Evolutionary conservation across 2,329 filamentous ascomycete genomes (phyloP).

Genomic region (Cytospora paraplurivora): DNA sequence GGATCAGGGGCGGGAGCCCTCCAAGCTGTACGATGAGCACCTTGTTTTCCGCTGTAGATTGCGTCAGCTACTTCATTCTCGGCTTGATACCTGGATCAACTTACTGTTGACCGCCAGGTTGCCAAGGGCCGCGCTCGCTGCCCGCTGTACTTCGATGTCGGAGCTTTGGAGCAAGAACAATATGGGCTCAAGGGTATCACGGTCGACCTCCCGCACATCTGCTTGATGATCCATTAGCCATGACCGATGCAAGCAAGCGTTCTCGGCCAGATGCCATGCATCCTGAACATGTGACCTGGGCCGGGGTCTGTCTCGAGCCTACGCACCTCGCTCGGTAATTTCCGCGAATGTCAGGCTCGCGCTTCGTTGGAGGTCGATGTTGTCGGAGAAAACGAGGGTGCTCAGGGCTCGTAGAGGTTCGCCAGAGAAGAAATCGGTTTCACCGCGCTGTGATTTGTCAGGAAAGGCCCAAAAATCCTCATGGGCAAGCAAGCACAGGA

Average conservation of each 20-base stretch:
- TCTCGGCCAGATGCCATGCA: neutral
- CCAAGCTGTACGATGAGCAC: conserved; percentile 92
- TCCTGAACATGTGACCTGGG: neutral
- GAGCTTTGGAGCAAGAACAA: conserved; percentile 91
- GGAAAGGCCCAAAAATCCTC: conserved; percentile 23
- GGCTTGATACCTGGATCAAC: conserved; percentile 34
- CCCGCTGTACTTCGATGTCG: conserved; percentile 95
- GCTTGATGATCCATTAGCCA: conserved; percentile 25
- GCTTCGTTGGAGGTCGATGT: conserved; percentile 95
- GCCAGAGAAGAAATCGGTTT: conserved; percentile 98
- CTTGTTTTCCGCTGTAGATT: conserved; percentile 85
- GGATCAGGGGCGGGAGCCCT: conserved; percentile 86
- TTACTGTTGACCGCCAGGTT: conserved; percentile 97
- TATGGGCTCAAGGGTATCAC: conserved; percentile 93
- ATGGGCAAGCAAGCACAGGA: neutral
- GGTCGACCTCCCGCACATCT: conserved; percentile 97
- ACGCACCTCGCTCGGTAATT: conserved; percentile 93
- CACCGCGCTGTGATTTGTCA: conserved; percentile 69
- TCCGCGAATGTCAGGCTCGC: conserved; percentile 98
- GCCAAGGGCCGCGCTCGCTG: conserved; percentile 91
- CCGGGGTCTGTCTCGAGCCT: conserved; percentile 11
- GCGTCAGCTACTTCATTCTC: conserved; percentile 43
- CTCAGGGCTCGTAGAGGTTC: conserved; percentile 91
- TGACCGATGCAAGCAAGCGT: neutral
- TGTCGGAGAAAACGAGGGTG: conserved; percentile 97